Conservation (phyloP, 805 yeast genomes). For the Ogataea zsoltii region DNA sequence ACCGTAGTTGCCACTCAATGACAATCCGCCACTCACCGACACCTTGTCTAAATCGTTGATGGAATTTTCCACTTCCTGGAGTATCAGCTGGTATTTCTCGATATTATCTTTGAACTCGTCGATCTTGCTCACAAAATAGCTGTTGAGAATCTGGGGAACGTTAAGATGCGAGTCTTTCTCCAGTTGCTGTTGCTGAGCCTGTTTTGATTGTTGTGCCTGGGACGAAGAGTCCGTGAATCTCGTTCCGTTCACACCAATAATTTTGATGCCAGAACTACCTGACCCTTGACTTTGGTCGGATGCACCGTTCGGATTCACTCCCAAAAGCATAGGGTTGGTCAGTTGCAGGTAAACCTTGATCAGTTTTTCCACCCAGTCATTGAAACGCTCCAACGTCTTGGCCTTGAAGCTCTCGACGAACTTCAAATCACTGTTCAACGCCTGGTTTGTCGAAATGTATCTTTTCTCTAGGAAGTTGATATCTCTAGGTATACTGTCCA, state of each 20-base stretch:
- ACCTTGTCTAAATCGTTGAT: conserved; percentile 59
- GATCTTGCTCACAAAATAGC: conserved; percentile 49
- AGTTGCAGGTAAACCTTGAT: conserved; percentile 37
- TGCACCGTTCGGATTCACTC: conserved; percentile 15
- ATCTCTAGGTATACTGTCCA: conserved; percentile 74
- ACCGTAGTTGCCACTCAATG: conserved; percentile 37
- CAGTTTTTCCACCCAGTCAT: conserved; percentile 40
- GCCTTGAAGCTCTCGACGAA: conserved; percentile 45
- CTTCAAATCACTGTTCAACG: conserved; percentile 50
- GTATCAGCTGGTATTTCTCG: conserved; percentile 46
- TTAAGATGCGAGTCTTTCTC: conserved; percentile 40
- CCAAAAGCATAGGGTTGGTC: conserved; percentile 36
- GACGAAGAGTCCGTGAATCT: conserved; percentile 20
- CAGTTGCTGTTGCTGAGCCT: conserved; percentile 38
- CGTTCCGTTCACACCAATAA: conserved; percentile 35
- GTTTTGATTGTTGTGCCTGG: conserved; percentile 24
- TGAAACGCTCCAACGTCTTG: conserved; percentile 37
- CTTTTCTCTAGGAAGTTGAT: conserved; percentile 61
- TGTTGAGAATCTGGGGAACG: conserved; percentile 51
- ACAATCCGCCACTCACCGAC: conserved; percentile 25
- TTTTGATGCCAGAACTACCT: conserved; percentile 23
- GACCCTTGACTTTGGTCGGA: conserved; percentile 25
- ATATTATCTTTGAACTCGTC: conserved; percentile 46
- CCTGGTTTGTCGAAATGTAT: conserved; percentile 64
- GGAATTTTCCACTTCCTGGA: conserved; percentile 60